Evolutionary conservation across 1,284 basidiomycete species (phyloP), one percentile per base, ranked within the genome.

Genomic region (Microstroma glucosiphilum): DNA sequence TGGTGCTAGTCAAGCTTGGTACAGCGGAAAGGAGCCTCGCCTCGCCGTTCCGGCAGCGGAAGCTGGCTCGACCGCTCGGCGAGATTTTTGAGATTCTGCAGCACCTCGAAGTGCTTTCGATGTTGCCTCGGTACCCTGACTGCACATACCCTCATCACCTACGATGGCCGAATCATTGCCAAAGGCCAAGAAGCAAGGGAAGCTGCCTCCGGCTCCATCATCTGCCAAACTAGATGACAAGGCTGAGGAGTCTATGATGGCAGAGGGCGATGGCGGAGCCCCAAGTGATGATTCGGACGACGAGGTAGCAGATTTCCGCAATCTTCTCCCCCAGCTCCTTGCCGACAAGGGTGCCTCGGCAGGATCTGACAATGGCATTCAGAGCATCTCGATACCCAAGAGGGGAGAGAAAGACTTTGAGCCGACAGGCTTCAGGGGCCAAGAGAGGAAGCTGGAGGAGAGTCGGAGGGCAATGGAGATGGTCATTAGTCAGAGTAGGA

Each of bases 401-500:
- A 58, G 76, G 11, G 75, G 76, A 12, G 73, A 76, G 21, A 77
- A 76, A 43, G 75, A 76, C 71, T 97, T 93, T 71, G 93, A 97
- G 79, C 94, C 94, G 2, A 80, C 84, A 69, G 80, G 74, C 62
- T 66, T 81, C 76, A 69, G 84, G 59, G 84, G 86, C 51, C 85
- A 89, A 61, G 85, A 86, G 19, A 90, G 91, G 56, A 87, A 87
- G 60, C 82, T 94, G n/a, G 90, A 93, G 69, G 81, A 86, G 25
- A 88, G 90, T 79, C 83, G 92, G 58, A 82, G 84, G 61, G 91
- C 92, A 9, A 91, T 96, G 87, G 88, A 92, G 64, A 86, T 87
- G 48, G 87, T 91, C 0, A 80, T 96, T 54, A 83, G 85, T 42
- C 85, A 88, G 3, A 85, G 86, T 12, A 84, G 91, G 56, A 87